A percentile compares a stretch with the other conserved stretches of the same genome.
These are phyloP conservation scores for Prorocentrum cordatum DNA, from an alignment of 169 alveolate species.

Conservation along the genomic window DNA sequence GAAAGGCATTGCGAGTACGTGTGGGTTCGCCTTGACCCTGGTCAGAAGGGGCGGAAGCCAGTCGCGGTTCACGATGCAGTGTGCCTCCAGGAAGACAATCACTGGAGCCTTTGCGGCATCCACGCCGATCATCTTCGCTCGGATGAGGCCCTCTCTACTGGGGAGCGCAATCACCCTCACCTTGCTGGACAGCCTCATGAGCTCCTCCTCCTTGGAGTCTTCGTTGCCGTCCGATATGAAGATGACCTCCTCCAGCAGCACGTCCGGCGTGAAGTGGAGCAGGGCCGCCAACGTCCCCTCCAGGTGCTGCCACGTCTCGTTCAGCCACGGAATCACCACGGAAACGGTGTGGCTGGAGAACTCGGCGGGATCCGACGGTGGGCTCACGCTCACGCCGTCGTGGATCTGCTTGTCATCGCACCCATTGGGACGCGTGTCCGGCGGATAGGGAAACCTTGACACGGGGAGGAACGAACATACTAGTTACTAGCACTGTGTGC, in stretches of 20 bases:
- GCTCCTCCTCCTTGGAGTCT: constrained; percentile 13
- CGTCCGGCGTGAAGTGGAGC: constrained; percentile 38
- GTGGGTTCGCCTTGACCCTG: constrained; percentile 21
- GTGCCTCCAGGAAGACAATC: constrained; percentile 37
- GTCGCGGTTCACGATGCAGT: constrained; percentile 31
- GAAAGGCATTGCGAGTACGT: no score
- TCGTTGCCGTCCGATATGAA: constrained; percentile 51
- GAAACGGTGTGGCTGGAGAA: constrained; percentile 38
- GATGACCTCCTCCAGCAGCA: constrained; percentile 34
- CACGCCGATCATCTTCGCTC: constrained; percentile 21
- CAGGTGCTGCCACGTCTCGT: background rate
- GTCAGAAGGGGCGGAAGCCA: constrained; percentile 34
- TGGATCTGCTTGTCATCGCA: constrained; percentile 12
- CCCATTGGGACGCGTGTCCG: constrained; percentile 46
- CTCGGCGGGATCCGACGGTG: background rate
- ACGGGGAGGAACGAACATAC: no score
- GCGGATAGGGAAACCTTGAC: constrained; percentile 54
- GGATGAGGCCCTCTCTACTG: background rate
- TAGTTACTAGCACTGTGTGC: no score
- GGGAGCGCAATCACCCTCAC: background rate
- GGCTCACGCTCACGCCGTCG: background rate
- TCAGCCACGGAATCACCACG: constrained; percentile 54
- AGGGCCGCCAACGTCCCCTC: background rate
- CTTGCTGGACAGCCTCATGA: constrained; percentile 31
- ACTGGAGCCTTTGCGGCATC: constrained; percentile 47